Percentiles rank a stretch among this genome's conserved stretches.
These are phyloP conservation scores for Aspergillus sergii DNA, from an alignment of 2,329 filamentous ascomycete genomes.

Conservation along the genomic window DNA sequence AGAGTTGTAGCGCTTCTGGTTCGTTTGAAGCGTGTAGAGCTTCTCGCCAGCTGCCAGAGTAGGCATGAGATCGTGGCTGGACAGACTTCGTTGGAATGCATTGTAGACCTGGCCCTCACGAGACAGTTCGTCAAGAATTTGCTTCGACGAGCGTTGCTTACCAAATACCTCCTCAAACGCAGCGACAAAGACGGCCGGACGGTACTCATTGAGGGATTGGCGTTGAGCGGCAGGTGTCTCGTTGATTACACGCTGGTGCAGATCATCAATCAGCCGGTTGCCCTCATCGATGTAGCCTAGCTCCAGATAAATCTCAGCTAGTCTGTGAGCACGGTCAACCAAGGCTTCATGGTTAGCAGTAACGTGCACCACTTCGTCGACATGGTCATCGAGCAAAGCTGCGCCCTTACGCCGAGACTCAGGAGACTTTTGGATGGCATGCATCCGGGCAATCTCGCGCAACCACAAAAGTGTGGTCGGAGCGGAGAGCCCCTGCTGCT, in stretches of 20 bases:
- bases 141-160: constrained; percentile 37
- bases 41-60: constrained; percentile 35
- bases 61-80: constrained; percentile 36
- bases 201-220: constrained; percentile 33
- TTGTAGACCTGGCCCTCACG: constrained; percentile 48
- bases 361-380: constrained; percentile 46
- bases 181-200: constrained; percentile 50
- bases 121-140: constrained; percentile 48
- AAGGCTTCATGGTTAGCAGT: constrained; percentile 47
- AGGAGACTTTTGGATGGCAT: constrained; percentile 43
- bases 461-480: constrained; percentile 49
- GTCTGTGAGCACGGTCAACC: constrained; percentile 49
- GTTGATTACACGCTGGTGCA: constrained; percentile 55
- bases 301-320: constrained; percentile 50
- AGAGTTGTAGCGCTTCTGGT: constrained; percentile 34
- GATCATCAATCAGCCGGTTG: constrained; percentile 47
- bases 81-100: constrained; percentile 37
- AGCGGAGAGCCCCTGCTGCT: constrained; percentile 51
- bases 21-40: constrained; percentile 31
- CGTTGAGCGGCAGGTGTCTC: constrained; percentile 38
- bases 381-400: constrained; percentile 43
- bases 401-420: constrained; percentile 44
- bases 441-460: constrained; percentile 46
- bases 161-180: constrained; percentile 48
- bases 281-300: constrained; percentile 46